Base-by-base conservation (phyloP, 2,329 filamentous ascomycete species). In the Nothomitra cinnamomea region DNA sequence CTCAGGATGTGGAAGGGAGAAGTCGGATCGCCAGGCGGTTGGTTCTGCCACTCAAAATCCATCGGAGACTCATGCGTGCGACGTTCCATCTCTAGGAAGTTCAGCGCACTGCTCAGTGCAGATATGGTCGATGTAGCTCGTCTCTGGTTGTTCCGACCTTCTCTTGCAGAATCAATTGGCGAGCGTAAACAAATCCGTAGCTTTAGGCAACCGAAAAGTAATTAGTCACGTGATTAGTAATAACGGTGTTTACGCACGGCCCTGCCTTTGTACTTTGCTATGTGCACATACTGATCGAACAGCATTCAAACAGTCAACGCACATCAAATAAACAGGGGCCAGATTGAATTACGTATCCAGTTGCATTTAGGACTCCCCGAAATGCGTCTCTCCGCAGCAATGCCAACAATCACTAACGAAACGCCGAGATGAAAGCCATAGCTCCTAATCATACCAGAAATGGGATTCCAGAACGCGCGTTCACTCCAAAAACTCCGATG, bases 1-100 rank as follows among this genome's bases (percentile, higher is more conserved):
- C 65, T 67, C 53, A 69, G 61, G 25, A 53, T 52, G 5, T 50
- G 40, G 60, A 74, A 77, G 1, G 73, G 72, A 40, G 73, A 76
- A 50, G 63, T 64, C 25, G 61, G 60, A 60, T 75, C 71, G 2
- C 72, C 57, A 3, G 70, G 69, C 21, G 71, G 72, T 28, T 65
- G 60, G 58, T 74, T 74, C 53, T 72, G 62, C 59, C 67, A 77
- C 59, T 75, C 68, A 62, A 73, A 77, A 63, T 77, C 74, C 74
- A 77, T 77, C 53, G 71, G 72, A 60, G 62, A 66, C 48, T 68
- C 68, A 50, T 71, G 66, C 2, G 24, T 48, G 2, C 53, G 53
- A 12, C 21, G 45, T 17, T 54, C 47, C 53, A 54, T 54, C 6
- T 13, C 38, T 21, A 22, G 6, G 35, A 12, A 41, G 3, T 15